Percentiles rank a stretch among this genome's conserved stretches.
These are phyloP conservation scores for Chytriomyces confervae DNA, from an alignment of 192 early-diverging fungal genomes.

Conservation along the genomic window DNA sequence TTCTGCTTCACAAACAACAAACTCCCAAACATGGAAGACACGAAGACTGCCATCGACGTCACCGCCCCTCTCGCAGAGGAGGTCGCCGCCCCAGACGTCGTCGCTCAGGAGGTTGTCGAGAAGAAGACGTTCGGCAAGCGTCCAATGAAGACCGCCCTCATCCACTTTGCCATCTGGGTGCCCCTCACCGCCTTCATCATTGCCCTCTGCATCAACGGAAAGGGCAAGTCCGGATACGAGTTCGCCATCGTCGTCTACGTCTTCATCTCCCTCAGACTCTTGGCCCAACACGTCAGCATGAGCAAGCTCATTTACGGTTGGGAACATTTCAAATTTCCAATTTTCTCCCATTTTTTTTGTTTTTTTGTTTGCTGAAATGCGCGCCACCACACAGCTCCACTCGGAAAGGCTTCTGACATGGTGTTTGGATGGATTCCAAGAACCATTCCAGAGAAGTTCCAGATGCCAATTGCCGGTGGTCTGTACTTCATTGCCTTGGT, in stretches of 20 bases:
- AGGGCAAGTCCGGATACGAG: slow-evolving; percentile 49
- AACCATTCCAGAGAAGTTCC: slow-evolving; percentile 49
- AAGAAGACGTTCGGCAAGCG: slow-evolving; percentile 54
- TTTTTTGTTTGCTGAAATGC: background rate
- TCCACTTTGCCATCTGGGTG: slow-evolving; percentile 58
- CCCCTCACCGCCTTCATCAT: slow-evolving; percentile 68
- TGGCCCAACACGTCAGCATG: slow-evolving; percentile 57
- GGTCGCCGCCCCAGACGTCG: background rate
- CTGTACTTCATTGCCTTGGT: slow-evolving; percentile 62
- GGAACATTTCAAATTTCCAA: background rate
- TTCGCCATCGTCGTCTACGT: slow-evolving; percentile 47
- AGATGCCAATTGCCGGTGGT: slow-evolving; percentile 49
- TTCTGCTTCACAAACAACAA: too few species aligned
- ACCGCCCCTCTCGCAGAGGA: background rate
- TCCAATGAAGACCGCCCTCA: slow-evolving; percentile 25
- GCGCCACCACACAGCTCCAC: slow-evolving; percentile 21
- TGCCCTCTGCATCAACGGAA: slow-evolving; percentile 60
- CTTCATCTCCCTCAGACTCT: slow-evolving; percentile 51
- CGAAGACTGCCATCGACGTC: slow-evolving; percentile 1
- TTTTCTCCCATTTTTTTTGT: background rate
- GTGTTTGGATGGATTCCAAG: slow-evolving; percentile 33
- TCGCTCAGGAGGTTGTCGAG: slow-evolving; percentile 6
- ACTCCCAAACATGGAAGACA: background rate
- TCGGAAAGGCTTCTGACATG: slow-evolving; percentile 41
- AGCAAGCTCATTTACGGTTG: slow-evolving; percentile 45